These are phyloP conservation scores for Glycyrrhiza uralensis DNA, from an alignment of 306 rosid species.

Conservation along the genomic window DNA sequence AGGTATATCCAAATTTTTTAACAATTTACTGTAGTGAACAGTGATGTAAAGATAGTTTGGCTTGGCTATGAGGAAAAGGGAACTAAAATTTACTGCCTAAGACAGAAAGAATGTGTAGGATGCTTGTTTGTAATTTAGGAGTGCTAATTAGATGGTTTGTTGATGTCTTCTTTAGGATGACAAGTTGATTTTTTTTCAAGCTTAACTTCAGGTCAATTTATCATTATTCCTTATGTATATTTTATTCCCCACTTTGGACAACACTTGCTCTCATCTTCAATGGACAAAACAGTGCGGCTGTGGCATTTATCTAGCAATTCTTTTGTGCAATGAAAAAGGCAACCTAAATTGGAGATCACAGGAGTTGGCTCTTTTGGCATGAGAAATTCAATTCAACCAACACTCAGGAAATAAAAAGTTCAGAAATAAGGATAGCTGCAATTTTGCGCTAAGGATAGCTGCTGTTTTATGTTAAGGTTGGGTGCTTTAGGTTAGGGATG, in stretches of 20 bases:
- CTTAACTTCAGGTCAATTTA: background rate
- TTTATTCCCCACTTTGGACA: constrained; percentile 26
- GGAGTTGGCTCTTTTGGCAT: too few relatives aligned
- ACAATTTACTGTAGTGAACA: background rate
- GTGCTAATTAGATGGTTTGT: background rate
- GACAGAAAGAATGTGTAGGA: background rate
- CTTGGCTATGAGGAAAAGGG: constrained; percentile 10
- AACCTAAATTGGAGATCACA: too few relatives aligned
- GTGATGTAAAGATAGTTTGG: background rate
- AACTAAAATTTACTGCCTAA: constrained; percentile 10
- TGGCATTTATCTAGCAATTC: constrained; percentile 77
- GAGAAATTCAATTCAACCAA: too few relatives aligned
- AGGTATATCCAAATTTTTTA: background rate
- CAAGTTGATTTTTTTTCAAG: background rate
- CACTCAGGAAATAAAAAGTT: too few relatives aligned
- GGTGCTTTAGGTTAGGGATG: too few relatives aligned
- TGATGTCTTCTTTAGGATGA: background rate
- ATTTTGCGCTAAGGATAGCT: too few relatives aligned
- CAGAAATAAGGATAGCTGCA: too few relatives aligned
- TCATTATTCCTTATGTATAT: background rate
- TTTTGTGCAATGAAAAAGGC: too few relatives aligned
- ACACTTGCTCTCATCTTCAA: constrained; percentile 88
- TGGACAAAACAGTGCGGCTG: constrained; percentile 95
- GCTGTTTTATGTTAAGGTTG: too few relatives aligned
- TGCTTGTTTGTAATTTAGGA: constrained; percentile 10